Percentiles rank a stretch among this genome's conserved stretches.
Conservation (phyloP, 345 rosid genomes). For the Euclidium syriacum region DNA sequence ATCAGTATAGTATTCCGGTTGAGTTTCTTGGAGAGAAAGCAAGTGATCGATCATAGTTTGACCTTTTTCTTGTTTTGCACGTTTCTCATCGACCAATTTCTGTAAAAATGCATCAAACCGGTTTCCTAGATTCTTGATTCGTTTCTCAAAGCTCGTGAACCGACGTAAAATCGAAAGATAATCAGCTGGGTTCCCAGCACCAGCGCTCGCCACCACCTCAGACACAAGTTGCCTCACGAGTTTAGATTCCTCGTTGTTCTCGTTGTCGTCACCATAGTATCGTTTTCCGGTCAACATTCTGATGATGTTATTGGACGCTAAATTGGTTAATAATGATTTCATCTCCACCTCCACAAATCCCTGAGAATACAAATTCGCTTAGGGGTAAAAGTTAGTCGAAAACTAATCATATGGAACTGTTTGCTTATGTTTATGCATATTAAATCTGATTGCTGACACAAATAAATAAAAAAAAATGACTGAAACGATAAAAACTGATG, state of each 20-base stretch:
- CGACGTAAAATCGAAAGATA: conserved; percentile 40
- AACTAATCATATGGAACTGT: neutral
- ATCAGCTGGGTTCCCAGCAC: conserved; percentile 36
- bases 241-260: conserved; percentile 29
- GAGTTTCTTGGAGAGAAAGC: conserved; percentile 39
- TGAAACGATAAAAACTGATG: too few relatives aligned
- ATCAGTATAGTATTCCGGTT: conserved; percentile 46
- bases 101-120: conserved; percentile 40
- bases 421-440: too few relatives aligned
- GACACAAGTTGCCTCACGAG: conserved; percentile 33
- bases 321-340: conserved; percentile 30
- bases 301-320: conserved; percentile 35
- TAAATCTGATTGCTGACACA: too few relatives aligned
- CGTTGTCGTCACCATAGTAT: conserved; percentile 39
- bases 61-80: conserved; percentile 17
- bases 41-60: conserved; percentile 44
- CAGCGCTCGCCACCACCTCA: conserved; percentile 21
- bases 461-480: too few relatives aligned
- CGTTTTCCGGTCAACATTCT: conserved; percentile 40
- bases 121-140: conserved; percentile 3
- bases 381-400: neutral
- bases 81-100: conserved; percentile 39
- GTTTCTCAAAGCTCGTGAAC: conserved; percentile 33
- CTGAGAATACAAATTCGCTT: neutral
- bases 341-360: conserved; percentile 34